These are phyloP conservation scores for Gillenia trifoliata DNA, from an alignment of 306 rosid species.

Conservation along the genomic window DNA sequence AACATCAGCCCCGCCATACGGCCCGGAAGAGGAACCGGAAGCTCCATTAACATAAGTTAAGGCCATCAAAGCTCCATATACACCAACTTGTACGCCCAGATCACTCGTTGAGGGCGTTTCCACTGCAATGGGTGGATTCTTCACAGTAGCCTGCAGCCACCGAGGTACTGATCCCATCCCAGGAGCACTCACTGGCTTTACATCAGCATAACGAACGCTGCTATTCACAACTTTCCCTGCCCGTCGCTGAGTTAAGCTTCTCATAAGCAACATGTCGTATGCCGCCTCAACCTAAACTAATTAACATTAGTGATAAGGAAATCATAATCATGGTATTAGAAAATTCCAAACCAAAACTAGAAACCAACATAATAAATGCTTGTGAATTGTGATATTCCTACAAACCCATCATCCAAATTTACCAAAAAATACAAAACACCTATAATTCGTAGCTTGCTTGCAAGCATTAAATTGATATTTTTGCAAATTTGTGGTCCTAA, in stretches of 20 bases:
- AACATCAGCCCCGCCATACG: conserved; percentile 76
- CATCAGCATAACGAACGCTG: conserved; percentile 84
- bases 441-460: background rate
- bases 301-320: conserved; percentile 9
- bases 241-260: conserved; percentile 85
- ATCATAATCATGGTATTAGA: background rate
- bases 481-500: background rate
- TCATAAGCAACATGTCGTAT: conserved; percentile 95
- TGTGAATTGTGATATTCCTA: background rate
- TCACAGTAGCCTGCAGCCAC: conserved; percentile 67
- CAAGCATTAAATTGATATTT: background rate
- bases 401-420: background rate
- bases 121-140: conserved; percentile 61
- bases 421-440: background rate
- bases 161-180: conserved; percentile 56
- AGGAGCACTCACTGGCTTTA: conserved; percentile 65
- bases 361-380: background rate
- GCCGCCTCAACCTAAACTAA: conserved; percentile 84
- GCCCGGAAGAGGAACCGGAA: conserved; percentile 39
- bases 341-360: background rate
- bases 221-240: conserved; percentile 82
- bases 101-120: conserved; percentile 74
- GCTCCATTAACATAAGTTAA: conserved; percentile 71
- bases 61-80: conserved; percentile 87
- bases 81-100: conserved; percentile 88